Evolutionary conservation across 2,329 filamentous ascomycete genomes (phyloP).

Genomic region (Apiospora pterosperma): DNA sequence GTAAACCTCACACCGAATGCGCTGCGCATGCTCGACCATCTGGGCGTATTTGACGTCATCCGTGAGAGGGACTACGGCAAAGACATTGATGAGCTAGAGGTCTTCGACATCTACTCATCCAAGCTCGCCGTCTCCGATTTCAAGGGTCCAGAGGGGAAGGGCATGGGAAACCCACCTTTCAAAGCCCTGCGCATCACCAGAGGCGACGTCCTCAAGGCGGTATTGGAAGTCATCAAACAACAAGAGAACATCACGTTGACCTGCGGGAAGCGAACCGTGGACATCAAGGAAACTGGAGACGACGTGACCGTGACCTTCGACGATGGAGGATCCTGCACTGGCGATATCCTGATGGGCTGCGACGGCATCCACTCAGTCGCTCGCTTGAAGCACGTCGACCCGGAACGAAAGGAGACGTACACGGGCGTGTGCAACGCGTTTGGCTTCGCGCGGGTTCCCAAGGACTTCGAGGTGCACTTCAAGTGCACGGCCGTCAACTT

Average conservation of each 20-base stretch:
- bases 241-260: slow-evolving; percentile 4
- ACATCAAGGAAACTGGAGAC: slow-evolving; percentile 5
- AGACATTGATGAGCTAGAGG: slow-evolving; percentile 8
- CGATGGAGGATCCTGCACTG: neutral
- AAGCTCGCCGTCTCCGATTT: slow-evolving; percentile 10
- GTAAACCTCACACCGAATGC: slow-evolving; percentile 10
- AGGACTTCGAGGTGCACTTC: slow-evolving; percentile 7
- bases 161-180: slow-evolving; percentile 7
- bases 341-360: slow-evolving; percentile 9
- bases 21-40: slow-evolving; percentile 8
- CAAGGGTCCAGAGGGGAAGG: slow-evolving; percentile 5
- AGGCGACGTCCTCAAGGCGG: slow-evolving; percentile 8
- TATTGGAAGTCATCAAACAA: slow-evolving; percentile 6
- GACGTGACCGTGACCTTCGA: slow-evolving; percentile 5
- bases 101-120: slow-evolving; percentile 7
- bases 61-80: slow-evolving; percentile 4
- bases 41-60: slow-evolving; percentile 6
- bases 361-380: slow-evolving; percentile 10
- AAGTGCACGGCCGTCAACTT: slow-evolving; percentile 10
- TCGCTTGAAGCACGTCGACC: slow-evolving; percentile 7
- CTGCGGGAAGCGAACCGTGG: slow-evolving; percentile 7
- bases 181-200: slow-evolving; percentile 9
- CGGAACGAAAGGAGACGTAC: slow-evolving; percentile 7
- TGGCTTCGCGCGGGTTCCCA: neutral
- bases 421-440: slow-evolving; percentile 10